Base-by-base conservation (phyloP, 2,329 filamentous ascomycete genomes). In the Eutypa lata region DNA sequence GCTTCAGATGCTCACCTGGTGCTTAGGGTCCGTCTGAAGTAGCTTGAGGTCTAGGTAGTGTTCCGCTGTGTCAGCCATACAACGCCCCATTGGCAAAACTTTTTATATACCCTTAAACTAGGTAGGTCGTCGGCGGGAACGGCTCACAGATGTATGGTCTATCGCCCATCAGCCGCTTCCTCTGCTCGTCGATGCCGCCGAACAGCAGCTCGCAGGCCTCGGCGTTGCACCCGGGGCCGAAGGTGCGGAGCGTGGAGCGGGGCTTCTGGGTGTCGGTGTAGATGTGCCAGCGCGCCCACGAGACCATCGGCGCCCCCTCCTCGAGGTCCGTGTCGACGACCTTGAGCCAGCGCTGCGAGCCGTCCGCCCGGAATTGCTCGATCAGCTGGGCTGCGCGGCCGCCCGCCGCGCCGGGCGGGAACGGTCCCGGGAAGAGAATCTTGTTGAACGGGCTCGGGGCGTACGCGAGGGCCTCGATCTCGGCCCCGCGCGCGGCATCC, bases 11-110 rank as follows among this genome's bases (percentile, higher is more conserved):
- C 35, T 38, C 35, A 38, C 35, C 35, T 73, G 69, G 47, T 74
- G 70, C 13, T 71, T 65, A 0, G 74, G 74, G 50, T 73, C 67
- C n/a, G 73, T 73, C n/a, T 65, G 65, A 4, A 76, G 63, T 31
- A 66, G 55, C 8, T 68, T 61, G 11, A 75, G 63, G 54, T 73
- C 73, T 73, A 28, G 18, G 16, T n/a, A n/a, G n/a, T n/a, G n/a
- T n/a, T n/a, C n/a, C 26, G 6, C 26, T 5, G 5, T 10, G 26
- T 31, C 10, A 31, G 26, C 26, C 26, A 31, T 31, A 31, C 10
- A 31, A 10, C n/a, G n/a, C n/a, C n/a, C 26, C 26, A 31, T 31
- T 31, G 10, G 26, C 5, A 31, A 31, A n/a, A n/a, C n/a, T n/a
- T n/a, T n/a, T n/a, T n/a, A n/a, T n/a, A n/a, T n/a, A n/a, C n/a